These are phyloP conservation scores for Coelastrella sp. DNA, from an alignment of 139 green algal genomes.

Conservation along the genomic window DNA sequence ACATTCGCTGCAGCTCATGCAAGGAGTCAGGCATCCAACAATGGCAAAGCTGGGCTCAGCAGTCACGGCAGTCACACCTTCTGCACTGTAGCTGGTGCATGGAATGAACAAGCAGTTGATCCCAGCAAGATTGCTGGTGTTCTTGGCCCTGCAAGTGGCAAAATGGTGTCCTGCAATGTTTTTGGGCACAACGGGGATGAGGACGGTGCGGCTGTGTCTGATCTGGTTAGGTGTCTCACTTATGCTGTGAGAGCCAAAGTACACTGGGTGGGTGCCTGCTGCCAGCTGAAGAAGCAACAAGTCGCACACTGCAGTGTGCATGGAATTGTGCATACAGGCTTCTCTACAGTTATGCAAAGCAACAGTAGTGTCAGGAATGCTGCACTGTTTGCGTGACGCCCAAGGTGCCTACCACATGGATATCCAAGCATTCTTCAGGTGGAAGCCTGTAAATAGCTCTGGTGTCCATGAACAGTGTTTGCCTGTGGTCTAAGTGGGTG, in stretches of 20 bases:
- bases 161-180: constrained; percentile 16
- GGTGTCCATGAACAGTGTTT: too few species aligned
- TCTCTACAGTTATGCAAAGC: too few species aligned
- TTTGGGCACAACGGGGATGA: constrained; percentile 9
- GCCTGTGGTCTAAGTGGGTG: too few species aligned
- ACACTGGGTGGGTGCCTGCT: not conserved
- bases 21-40: not conserved
- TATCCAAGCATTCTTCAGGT: too few species aligned
- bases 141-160: not conserved
- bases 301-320: too few species aligned
- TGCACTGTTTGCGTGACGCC: too few species aligned
- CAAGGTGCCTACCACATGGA: too few species aligned
- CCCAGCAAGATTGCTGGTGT: not conserved
- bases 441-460: too few species aligned
- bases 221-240: not conserved
- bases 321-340: too few species aligned
- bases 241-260: not conserved
- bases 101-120: not conserved
- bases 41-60: constrained; percentile 15
- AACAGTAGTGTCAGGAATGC: too few species aligned
- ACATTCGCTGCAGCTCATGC: not conserved
- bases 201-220: not conserved
- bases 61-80: constrained; percentile 19
- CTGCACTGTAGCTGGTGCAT: not conserved
- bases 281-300: too few species aligned